A percentile compares a stretch with the other conserved stretches of the same genome.
phyloP scores from a whole-genome alignment of 1,284 basidiomycete species.

The Thecaphora thlaspeos region DNA sequence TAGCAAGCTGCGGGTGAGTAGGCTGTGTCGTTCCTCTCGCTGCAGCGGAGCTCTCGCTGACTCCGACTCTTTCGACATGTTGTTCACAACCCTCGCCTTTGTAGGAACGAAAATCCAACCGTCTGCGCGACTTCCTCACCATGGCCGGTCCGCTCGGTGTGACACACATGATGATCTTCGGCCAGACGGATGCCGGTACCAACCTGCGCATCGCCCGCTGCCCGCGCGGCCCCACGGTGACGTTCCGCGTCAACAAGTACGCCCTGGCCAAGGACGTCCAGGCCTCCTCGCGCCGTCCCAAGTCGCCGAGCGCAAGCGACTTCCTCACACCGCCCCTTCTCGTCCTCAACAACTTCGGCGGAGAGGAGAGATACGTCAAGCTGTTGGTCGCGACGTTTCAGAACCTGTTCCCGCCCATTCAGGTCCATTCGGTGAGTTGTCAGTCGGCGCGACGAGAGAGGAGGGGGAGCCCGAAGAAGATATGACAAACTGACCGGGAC shows the following conservation, averaged over 20 bases:
- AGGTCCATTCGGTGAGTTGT: constrained; percentile 64
- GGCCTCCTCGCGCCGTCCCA: constrained; percentile 68
- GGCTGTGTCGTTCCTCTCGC: too few relatives aligned
- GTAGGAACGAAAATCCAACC: constrained; percentile 85
- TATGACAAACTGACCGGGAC: too few relatives aligned
- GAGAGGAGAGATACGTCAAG: constrained; percentile 69
- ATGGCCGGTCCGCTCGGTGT: constrained; percentile 90
- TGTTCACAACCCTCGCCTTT: too few relatives aligned
- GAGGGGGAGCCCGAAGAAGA: not conserved
- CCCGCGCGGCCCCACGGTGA: constrained; percentile 90
- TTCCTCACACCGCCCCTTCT: constrained; percentile 78
- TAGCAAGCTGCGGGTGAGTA: constrained; percentile 74
- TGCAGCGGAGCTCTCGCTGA: too few relatives aligned
- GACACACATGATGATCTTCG: constrained; percentile 86
- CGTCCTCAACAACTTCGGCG: constrained; percentile 69
- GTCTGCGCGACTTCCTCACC: constrained; percentile 88
- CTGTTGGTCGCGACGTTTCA: constrained; percentile 76
- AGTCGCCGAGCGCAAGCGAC: constrained; percentile 73
- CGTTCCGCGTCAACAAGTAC: constrained; percentile 88
- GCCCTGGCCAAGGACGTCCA: constrained; percentile 82
- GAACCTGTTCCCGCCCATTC: constrained; percentile 79
- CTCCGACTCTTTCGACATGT: too few relatives aligned
- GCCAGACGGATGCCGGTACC: constrained; percentile 65
- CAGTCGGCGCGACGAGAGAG: too few relatives aligned
- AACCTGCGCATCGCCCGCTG: constrained; percentile 80